Evolutionary conservation across 202 grass and related monocot genomes (phyloP), one percentile per base, ranked within the genome.

Genomic region (Musa balbisiana): DNA sequence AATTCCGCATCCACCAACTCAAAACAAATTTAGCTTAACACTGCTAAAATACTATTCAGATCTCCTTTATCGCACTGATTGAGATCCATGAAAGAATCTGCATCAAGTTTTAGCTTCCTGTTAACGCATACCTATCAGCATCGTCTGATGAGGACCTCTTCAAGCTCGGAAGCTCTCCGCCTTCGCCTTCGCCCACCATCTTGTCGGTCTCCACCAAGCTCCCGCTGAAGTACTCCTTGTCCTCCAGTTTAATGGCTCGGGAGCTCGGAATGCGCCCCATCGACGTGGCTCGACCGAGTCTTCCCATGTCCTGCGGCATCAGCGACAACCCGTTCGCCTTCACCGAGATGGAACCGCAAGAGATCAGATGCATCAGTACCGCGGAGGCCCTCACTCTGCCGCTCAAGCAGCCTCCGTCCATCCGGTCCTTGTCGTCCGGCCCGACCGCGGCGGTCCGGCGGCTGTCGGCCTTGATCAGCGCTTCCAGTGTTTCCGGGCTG

Each of bases 121-220:
- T 27, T 27, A 27, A 43, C 33, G 12, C 51, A 27, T 83, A 91
- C 92, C 89, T 92, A 71, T 90, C 89, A 50, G 81, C 84, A 82
- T 84, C 86, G 85, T 79, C 86, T 29, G 89, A 96, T 16, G 92
- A 88, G 14, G 89, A 92, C 3, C 87, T 87, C 76, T 88, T 87
- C 73, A 96, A 77, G 29, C 86, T 55, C 16, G 64, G 52, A 15
- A 79, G 0, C 78, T 84, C 78, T 86, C 81, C 3, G 16, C 17
- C 60, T 60, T 60, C 58, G 64, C 27, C 26, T 17, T 17, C 16
- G 2, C 25, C 11, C 59, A 24, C 20, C 66, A 12, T 68, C 64
- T 16, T 67, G 3, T 8, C 16, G 24, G 23, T 70, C 67, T 70
- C 67, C 17, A 51, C 19, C 29, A 21, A 51, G 25, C 67, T 21